Percentiles rank a stretch among this genome's conserved stretches.
phyloP scores from a whole-genome alignment of 768 basidiomycete genomes.

The Coprinopsis strossmayeri region DNA sequence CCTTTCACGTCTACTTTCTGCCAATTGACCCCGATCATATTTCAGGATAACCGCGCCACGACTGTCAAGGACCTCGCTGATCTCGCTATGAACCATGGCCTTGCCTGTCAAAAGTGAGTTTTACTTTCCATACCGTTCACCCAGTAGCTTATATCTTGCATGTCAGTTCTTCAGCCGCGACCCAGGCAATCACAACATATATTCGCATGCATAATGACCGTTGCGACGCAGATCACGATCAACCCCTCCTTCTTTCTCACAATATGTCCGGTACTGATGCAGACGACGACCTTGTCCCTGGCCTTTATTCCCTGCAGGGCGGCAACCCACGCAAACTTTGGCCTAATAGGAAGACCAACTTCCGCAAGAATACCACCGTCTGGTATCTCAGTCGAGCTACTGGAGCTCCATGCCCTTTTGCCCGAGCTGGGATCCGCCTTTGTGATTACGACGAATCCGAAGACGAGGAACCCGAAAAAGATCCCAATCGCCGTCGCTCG shows the following conservation, averaged over 20 bases:
- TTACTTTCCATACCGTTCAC: slow-evolving; percentile 1
- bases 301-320: slow-evolving; percentile 62
- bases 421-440: slow-evolving; percentile 63
- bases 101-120: slow-evolving; percentile 67
- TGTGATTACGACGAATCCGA: slow-evolving; percentile 58
- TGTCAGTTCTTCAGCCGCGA: slow-evolving; percentile 64
- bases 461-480: slow-evolving; percentile 23
- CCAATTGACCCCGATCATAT: slow-evolving; percentile 14
- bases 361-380: slow-evolving; percentile 71
- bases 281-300: slow-evolving; percentile 71
- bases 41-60: slow-evolving; percentile 74
- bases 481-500: slow-evolving; percentile 20
- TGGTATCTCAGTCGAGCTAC: slow-evolving; percentile 77
- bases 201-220: slow-evolving; percentile 68
- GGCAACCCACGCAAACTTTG: slow-evolving; percentile 47
- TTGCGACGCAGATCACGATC: slow-evolving; percentile 65
- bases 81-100: slow-evolving; percentile 54
- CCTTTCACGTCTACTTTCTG: slow-evolving; percentile 9
- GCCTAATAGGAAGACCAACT: slow-evolving; percentile 54
- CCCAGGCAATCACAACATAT: slow-evolving; percentile 80
- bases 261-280: slow-evolving; percentile 61
- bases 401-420: slow-evolving; percentile 71
- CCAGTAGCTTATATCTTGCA: slow-evolving; percentile 9
- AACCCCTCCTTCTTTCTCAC: slow-evolving; percentile 68
- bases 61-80: slow-evolving; percentile 83